Conservation (phyloP, 1,284 basidiomycete genomes). For the Rhodotorula glutinis region DNA sequence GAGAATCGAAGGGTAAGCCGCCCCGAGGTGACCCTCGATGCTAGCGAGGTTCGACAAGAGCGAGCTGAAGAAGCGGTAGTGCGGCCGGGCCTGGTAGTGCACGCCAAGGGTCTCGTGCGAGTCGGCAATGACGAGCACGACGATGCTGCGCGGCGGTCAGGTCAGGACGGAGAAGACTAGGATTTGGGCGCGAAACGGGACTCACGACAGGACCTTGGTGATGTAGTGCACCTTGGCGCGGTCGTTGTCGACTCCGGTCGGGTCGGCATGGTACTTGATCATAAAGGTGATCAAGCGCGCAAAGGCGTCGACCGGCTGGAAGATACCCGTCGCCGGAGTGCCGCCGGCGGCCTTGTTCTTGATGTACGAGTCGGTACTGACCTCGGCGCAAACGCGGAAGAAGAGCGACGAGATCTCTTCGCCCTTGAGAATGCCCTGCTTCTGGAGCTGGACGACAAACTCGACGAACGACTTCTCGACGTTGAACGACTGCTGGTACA, state of each 20-base stretch:
- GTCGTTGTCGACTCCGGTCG: slow-evolving; percentile 76
- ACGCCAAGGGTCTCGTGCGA: slow-evolving; percentile 89
- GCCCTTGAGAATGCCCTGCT: slow-evolving; percentile 91
- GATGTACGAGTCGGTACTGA: slow-evolving; percentile 86
- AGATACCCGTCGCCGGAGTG: slow-evolving; percentile 64
- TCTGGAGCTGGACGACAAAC: slow-evolving; percentile 95
- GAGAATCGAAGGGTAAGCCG: slow-evolving; percentile 85
- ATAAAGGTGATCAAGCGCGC: slow-evolving; percentile 94
- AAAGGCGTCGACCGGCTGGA: slow-evolving; percentile 92
- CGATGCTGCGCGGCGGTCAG: slow-evolving; percentile 56
- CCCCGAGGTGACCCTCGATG: slow-evolving; percentile 72
- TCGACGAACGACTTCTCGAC: slow-evolving; percentile 94
- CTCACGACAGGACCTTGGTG: slow-evolving; percentile 83
- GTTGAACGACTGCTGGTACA: slow-evolving; percentile 80
- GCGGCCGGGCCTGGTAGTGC: slow-evolving; percentile 94
- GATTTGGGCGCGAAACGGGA: no score
- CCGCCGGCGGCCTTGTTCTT: slow-evolving; percentile 78
- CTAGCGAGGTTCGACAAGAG: slow-evolving; percentile 85
- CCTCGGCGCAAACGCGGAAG: slow-evolving; percentile 96
- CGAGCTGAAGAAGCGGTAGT: slow-evolving; percentile 97
- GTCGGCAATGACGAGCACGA: slow-evolving; percentile 91
- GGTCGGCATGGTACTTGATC: slow-evolving; percentile 98
- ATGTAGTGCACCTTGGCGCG: slow-evolving; percentile 94
- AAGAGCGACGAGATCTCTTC: slow-evolving; percentile 97
- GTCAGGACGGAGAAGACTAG: no score